A percentile compares a stretch with the other conserved stretches of the same genome.
Conservation (phyloP, 164 flowering plant genomes). For the Vitis rupestris region DNA sequence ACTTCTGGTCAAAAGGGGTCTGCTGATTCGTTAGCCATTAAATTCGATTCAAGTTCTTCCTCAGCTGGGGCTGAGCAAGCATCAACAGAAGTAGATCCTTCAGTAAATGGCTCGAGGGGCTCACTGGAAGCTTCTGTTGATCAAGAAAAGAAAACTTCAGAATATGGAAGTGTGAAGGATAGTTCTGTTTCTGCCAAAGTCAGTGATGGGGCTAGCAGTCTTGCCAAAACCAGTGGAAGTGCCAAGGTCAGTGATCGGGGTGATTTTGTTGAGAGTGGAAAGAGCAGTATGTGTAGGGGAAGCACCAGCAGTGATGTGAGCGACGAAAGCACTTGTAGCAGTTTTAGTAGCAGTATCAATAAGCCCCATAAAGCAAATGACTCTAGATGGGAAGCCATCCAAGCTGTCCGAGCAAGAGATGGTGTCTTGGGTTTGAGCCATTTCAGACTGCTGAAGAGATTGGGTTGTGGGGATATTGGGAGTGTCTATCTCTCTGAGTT, state of each 20-base stretch:
- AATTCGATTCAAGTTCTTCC: constrained; percentile 23
- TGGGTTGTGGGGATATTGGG: constrained; percentile 94
- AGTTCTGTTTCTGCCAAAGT: constrained; percentile 69
- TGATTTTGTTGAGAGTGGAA: constrained; percentile 72
- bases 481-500: constrained; percentile 87
- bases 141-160: constrained; percentile 59
- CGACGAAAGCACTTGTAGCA: constrained; percentile 84
- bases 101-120: constrained; percentile 26
- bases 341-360: constrained; percentile 68
- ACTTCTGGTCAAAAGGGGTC: constrained; percentile 23
- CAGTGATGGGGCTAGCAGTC: constrained; percentile 64
- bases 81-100: constrained; percentile 21
- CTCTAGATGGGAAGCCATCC: constrained; percentile 89
- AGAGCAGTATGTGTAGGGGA: constrained; percentile 81
- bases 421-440: constrained; percentile 77
- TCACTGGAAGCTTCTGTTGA: constrained; percentile 38
- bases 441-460: constrained; percentile 73
- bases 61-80: constrained; percentile 23
- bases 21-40: constrained; percentile 19
- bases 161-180: constrained; percentile 44
- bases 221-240: constrained; percentile 66
- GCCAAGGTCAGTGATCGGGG: constrained; percentile 64
- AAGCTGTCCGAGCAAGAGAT: constrained; percentile 59
- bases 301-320: constrained; percentile 90
- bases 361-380: constrained; percentile 92